Percentiles rank a stretch among this genome's conserved stretches.
Conservation (phyloP, 2,329 filamentous ascomycete species). For the Mariannaea sp. region DNA sequence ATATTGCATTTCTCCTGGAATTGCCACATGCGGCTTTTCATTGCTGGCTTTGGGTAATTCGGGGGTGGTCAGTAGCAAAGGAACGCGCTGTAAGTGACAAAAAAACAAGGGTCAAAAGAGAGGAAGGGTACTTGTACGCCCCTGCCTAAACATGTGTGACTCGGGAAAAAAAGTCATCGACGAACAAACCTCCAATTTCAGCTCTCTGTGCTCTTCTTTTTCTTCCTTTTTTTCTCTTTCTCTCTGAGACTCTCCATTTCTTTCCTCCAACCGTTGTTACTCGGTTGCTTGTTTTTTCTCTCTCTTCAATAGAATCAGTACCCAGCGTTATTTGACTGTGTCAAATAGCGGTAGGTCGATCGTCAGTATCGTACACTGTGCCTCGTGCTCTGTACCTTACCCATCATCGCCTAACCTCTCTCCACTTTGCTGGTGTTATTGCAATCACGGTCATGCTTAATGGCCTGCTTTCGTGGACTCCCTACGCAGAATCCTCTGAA, state of each 20-base stretch:
- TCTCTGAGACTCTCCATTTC: background rate
- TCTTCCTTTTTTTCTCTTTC: no score
- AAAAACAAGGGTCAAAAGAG: background rate
- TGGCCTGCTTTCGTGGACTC: constrained; percentile 4
- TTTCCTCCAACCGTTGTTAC: no score
- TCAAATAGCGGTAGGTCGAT: constrained; percentile 21
- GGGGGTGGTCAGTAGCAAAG: constrained; percentile 13
- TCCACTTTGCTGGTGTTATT: constrained; percentile 16
- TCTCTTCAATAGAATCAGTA: background rate
- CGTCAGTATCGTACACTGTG: no score
- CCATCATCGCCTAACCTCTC: constrained; percentile 20
- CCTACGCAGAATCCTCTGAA: constrained; percentile 6
- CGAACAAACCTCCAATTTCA: no score
- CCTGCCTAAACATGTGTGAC: constrained; percentile 8
- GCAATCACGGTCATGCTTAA: constrained; percentile 4
- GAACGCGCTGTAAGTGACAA: constrained; percentile 7
- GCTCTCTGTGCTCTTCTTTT: no score
- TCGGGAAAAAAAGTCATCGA: background rate
- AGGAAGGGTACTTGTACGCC: background rate
- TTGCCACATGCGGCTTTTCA: constrained; percentile 13
- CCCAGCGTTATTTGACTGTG: constrained; percentile 7
- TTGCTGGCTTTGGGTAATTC: constrained; percentile 14
- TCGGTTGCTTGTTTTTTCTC: background rate
- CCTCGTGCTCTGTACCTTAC: constrained; percentile 16
- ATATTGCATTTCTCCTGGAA: constrained; percentile 13